Base-by-base conservation (phyloP, 352 stramenopile species). In the Phytopythium ostracodes region DNA sequence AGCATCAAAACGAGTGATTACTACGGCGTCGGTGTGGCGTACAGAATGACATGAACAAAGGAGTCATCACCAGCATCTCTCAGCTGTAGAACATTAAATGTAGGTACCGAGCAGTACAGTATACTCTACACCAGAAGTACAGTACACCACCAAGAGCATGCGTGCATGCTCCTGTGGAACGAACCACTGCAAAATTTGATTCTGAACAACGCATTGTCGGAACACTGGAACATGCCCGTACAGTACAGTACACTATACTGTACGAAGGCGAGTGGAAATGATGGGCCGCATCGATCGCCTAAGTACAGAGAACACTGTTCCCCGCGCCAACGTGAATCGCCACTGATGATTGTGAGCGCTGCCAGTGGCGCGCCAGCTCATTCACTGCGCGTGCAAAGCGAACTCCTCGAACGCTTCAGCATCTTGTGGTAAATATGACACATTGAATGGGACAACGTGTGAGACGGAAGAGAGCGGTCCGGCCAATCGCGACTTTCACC, bases 201-300 rank as follows among this genome's bases (percentile, higher is more conserved):
- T 44, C 38, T 44, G 38, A 44, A 44, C 38, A 44, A n/a, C 38
- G 38, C 38, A 44, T 44, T 44, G 38, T 44, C 38, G 38, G 38
- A 44, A 44, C 15, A n/a, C 38, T 11, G n/a, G 1, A 18, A n/a
- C n/a, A n/a, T n/a, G n/a, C n/a, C n/a, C n/a, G 33, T 33, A 33
- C 29, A 33, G 29, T 8, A 33, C 29, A 33, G 29, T 8, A 33
- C 7, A 33, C 4, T 33, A 43, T 14, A 18, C 4, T 14, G 12
- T 18, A 18, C 36, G 18, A 7, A 44, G n/a, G 15, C 15, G 38
- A 44, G 38, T 44, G 38, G n/a, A 44, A 44, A 44, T 18, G 38
- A 44, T 18, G 38, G 14, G 14, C 38, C 38, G 1, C 38, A 18
- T n/a, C 38, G 7, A 9, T 44, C 18, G 15, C 14, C 15, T n/a